phyloP scores from a whole-genome alignment of 2,329 filamentous ascomycete species.

The Gaeumannomyces tritici region DNA sequence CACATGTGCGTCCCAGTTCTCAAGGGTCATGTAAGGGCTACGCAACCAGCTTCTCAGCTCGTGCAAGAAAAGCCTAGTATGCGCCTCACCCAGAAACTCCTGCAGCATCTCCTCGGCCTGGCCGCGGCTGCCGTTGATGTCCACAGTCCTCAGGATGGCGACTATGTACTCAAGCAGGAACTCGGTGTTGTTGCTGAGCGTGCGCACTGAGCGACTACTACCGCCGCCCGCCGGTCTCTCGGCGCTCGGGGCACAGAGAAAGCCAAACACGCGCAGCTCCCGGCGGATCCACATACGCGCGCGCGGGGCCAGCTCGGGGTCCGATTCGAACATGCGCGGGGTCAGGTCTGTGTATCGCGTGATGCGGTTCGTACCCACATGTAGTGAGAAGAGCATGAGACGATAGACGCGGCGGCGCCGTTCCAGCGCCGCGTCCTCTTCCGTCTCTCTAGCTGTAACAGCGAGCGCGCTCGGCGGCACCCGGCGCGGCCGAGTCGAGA shows the following conservation, averaged over 20 bases:
- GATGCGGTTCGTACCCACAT: constrained; percentile 72
- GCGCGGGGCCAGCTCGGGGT: constrained; percentile 60
- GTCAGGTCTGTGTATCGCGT: constrained; percentile 66
- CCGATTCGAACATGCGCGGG: constrained; percentile 52
- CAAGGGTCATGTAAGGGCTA: constrained; percentile 63
- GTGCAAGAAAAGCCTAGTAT: constrained; percentile 71
- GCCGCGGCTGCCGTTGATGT: constrained; percentile 69
- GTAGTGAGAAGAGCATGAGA: constrained; percentile 62
- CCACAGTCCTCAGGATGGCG: constrained; percentile 72
- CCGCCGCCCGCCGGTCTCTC: constrained; percentile 9
- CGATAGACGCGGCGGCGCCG: constrained; percentile 66
- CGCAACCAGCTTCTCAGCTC: constrained; percentile 75
- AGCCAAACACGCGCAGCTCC: constrained; percentile 75
- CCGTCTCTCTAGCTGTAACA: background rate
- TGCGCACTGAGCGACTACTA: constrained; percentile 7
- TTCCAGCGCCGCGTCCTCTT: constrained; percentile 26
- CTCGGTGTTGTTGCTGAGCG: constrained; percentile 61
- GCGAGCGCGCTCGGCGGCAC: constrained; percentile 9
- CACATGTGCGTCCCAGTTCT: constrained; percentile 72
- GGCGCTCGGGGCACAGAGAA: constrained; percentile 35
- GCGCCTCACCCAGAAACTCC: constrained; percentile 67
- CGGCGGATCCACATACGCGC: constrained; percentile 75
- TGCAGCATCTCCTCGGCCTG: constrained; percentile 70
- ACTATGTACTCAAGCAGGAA: constrained; percentile 82
- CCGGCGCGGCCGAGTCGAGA: background rate